Evolutionary conservation across 169 alveolate genomes (phyloP).

Genomic region (Eimeria mitis): DNA sequence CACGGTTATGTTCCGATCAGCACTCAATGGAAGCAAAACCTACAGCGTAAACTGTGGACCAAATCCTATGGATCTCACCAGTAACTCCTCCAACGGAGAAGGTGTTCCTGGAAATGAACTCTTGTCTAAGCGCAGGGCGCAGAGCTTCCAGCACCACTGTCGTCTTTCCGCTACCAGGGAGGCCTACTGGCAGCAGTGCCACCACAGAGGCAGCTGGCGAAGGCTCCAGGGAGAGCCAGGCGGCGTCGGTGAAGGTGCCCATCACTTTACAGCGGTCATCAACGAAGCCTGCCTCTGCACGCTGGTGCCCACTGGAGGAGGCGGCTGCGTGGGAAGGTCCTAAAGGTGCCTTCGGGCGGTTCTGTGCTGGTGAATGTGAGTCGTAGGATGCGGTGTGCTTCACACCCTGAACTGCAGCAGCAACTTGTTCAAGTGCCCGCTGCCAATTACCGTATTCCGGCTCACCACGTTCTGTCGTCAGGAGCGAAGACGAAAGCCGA

Average conservation of each 20-base stretch:
- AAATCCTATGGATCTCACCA: not conserved
- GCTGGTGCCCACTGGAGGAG: not conserved
- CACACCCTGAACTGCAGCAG: not conserved
- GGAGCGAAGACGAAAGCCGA: not conserved
- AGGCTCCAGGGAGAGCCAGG: not conserved
- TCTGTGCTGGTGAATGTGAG: not conserved
- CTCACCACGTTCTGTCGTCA: not conserved
- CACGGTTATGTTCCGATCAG: not conserved
- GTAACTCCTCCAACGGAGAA: slow-evolving; percentile 28
- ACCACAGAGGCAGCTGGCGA: slow-evolving; percentile 26
- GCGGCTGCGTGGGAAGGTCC: not conserved
- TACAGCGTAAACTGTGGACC: not conserved
- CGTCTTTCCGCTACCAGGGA: slow-evolving; percentile 69
- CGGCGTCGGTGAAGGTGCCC: not conserved
- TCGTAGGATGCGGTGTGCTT: not conserved
- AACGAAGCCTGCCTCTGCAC: not conserved
- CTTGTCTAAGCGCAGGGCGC: slow-evolving; percentile 60
- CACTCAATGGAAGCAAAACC: not conserved
- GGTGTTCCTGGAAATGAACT: slow-evolving; percentile 23
- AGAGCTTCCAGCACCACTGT: slow-evolving; percentile 49
- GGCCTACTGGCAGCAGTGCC: slow-evolving; percentile 65
- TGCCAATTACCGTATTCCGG: not conserved
- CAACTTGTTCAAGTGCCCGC: not conserved
- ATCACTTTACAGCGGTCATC: not conserved
- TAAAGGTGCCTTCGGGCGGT: not conserved